A percentile compares a stretch with the other conserved stretches of the same genome.
These are phyloP conservation scores for Phytophthora pinifolia DNA, from an alignment of 352 stramenopile genomes.

Conservation along the genomic window DNA sequence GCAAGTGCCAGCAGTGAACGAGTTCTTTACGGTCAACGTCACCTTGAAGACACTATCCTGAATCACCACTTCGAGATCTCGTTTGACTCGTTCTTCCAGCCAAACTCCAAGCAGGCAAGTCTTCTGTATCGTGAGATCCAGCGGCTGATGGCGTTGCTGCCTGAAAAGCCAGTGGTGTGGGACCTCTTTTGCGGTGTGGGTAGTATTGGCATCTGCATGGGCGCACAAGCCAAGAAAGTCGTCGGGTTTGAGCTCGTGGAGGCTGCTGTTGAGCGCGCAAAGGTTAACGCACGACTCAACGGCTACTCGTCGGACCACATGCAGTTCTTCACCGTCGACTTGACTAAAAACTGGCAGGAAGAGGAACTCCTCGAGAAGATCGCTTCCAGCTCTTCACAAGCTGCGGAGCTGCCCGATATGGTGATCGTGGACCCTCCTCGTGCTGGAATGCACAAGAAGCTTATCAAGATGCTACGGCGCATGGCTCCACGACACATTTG, in stretches of 20 bases:
- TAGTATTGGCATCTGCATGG: constrained; percentile 81
- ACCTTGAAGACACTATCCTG: constrained; percentile 64
- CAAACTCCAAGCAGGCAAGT: constrained; percentile 61
- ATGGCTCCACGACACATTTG: constrained; percentile 53
- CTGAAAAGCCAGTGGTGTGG: constrained; percentile 61
- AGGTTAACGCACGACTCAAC: constrained; percentile 59
- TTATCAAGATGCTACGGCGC: constrained; percentile 53
- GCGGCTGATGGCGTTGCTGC: constrained; percentile 25
- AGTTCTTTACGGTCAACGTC: constrained; percentile 46
- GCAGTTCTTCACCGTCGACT: constrained; percentile 65
- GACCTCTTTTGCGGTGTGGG: constrained; percentile 82
- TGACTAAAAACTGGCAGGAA: constrained; percentile 53
- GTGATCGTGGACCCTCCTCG: constrained; percentile 79
- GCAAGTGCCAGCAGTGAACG: constrained; percentile 5
- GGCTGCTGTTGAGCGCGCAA: constrained; percentile 53
- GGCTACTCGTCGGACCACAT: constrained; percentile 52
- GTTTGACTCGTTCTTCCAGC: constrained; percentile 82
- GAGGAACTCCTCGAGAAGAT: constrained; percentile 36
- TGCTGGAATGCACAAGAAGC: constrained; percentile 65
- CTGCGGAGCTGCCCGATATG: constrained; percentile 42
- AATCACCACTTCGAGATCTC: constrained; percentile 61
- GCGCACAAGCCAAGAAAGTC: constrained; percentile 37
- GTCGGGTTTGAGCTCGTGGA: constrained; percentile 75
- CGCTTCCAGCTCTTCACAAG: constrained; percentile 4
- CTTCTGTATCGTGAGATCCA: constrained; percentile 61